A percentile compares a stretch with the other conserved stretches of the same genome.
phyloP scores from a whole-genome alignment of 306 rosid species.

The Trifolium fragiferum region DNA sequence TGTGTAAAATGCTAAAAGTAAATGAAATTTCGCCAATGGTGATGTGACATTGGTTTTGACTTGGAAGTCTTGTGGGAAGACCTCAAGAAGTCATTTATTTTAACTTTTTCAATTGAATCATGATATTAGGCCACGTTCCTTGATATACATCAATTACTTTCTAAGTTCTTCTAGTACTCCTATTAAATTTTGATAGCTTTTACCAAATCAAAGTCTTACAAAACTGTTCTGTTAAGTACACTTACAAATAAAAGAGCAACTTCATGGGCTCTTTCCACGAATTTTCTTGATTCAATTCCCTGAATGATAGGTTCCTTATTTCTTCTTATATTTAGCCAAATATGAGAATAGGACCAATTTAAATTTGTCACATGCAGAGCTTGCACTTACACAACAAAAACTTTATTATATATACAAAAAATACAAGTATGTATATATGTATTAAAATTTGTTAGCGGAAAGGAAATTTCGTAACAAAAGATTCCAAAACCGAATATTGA shows the following conservation, averaged over 20 bases:
- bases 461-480: constrained; percentile 38
- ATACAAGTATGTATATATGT: constrained; percentile 2
- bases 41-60: constrained; percentile 42
- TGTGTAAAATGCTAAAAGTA: no score
- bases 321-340: neutral
- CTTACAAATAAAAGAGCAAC: constrained; percentile 17
- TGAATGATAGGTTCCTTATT: neutral
- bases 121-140: neutral
- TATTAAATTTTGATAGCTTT: constrained; percentile 26
- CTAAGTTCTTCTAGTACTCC: neutral
- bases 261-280: constrained; percentile 46
- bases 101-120: constrained; percentile 1
- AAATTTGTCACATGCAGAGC: constrained; percentile 29
- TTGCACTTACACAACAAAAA: neutral
- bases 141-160: neutral
- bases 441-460: neutral
- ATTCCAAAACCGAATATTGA: constrained; percentile 3
- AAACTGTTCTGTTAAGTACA: constrained; percentile 18
- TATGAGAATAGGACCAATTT: neutral
- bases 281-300: constrained; percentile 40
- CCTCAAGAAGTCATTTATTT: constrained; percentile 4
- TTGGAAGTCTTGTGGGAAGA: constrained; percentile 51
- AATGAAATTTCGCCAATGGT: neutral
- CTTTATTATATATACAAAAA: neutral
- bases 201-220: constrained; percentile 44